These are phyloP conservation scores for Viridothelium virens DNA, from an alignment of 495 filamentous ascomycete species.

Conservation along the genomic window DNA sequence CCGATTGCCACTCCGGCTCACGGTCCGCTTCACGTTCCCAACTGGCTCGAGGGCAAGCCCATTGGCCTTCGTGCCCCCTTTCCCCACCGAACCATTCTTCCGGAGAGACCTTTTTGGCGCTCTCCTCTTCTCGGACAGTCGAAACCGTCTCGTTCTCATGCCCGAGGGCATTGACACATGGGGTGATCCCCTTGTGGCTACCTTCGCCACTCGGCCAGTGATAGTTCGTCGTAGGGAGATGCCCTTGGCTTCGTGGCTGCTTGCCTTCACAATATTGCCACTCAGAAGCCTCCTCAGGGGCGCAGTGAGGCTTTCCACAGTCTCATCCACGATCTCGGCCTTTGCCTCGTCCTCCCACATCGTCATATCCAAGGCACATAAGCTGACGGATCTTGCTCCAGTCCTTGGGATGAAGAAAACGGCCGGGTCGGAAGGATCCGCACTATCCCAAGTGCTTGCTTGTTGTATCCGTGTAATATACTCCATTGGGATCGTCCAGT, in stretches of 20 bases:
- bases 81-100: not conserved
- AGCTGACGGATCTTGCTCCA: constrained; percentile 23
- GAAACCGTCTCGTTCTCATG: not conserved
- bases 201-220: not conserved
- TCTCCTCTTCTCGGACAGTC: not conserved
- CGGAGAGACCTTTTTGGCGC: not conserved
- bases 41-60: no score
- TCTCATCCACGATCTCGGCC: constrained; percentile 19
- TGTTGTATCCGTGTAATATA: constrained; percentile 27
- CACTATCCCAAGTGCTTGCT: constrained; percentile 26
- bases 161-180: not conserved
- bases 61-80: no score
- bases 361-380: constrained; percentile 26
- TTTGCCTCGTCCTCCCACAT: constrained; percentile 31
- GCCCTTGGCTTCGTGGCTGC: not conserved
- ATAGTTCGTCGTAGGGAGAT: not conserved
- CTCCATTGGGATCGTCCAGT: constrained; percentile 30
- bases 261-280: not conserved
- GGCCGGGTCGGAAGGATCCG: constrained; percentile 6
- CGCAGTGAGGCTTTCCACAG: not conserved
- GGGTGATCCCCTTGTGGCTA: not conserved
- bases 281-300: not conserved
- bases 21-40: no score
- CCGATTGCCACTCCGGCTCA: not conserved
- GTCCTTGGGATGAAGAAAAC: constrained; percentile 26